phyloP scores from a whole-genome alignment of 2,329 filamentous ascomycete species.

The Byssothecium circinans region DNA sequence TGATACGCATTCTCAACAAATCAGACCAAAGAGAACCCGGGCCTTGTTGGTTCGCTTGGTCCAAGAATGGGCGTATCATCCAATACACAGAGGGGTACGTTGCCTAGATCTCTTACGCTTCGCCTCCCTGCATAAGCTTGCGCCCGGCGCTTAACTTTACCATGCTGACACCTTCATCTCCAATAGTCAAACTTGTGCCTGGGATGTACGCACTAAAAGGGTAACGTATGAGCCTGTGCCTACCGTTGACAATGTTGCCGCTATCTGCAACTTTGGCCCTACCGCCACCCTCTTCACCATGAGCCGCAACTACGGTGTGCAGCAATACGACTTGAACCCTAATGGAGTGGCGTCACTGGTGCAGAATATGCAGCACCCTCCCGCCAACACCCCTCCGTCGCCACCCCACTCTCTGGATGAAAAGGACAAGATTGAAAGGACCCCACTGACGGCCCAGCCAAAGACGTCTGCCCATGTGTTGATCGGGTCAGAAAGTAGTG shows the following conservation, averaged over 20 bases:
- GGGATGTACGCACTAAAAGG: slow-evolving; percentile 98
- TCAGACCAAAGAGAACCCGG: slow-evolving; percentile 72
- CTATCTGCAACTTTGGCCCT: slow-evolving; percentile 84
- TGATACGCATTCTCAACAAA: slow-evolving; percentile 83
- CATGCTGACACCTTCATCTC: slow-evolving; percentile 25
- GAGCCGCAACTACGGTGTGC: slow-evolving; percentile 82
- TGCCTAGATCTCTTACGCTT: slow-evolving; percentile 9
- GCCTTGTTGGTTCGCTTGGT: slow-evolving; percentile 97
- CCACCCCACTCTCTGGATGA: slow-evolving; percentile 81
- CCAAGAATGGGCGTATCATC: slow-evolving; percentile 93
- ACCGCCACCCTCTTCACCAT: slow-evolving; percentile 91
- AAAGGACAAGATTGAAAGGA: slow-evolving; percentile 52
- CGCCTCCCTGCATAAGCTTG: slow-evolving; percentile 11
- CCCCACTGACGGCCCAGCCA: slow-evolving; percentile 34
- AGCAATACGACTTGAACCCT: slow-evolving; percentile 93
- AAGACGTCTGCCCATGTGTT: slow-evolving; percentile 36
- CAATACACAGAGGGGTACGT: slow-evolving; percentile 89
- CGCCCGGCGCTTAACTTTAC: slow-evolving; percentile 20
- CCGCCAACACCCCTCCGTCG: slow-evolving; percentile 75
- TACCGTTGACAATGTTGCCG: slow-evolving; percentile 77
- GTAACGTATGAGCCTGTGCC: slow-evolving; percentile 88
- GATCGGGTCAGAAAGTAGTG: slow-evolving; percentile 65
- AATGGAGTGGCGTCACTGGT: slow-evolving; percentile 69
- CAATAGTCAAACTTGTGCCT: slow-evolving; percentile 78
- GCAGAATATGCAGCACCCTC: slow-evolving; percentile 82